A percentile compares a stretch with the other conserved stretches of the same genome.
phyloP scores from a whole-genome alignment of 768 basidiomycete genomes.

The Termitomyces titanicus region DNA sequence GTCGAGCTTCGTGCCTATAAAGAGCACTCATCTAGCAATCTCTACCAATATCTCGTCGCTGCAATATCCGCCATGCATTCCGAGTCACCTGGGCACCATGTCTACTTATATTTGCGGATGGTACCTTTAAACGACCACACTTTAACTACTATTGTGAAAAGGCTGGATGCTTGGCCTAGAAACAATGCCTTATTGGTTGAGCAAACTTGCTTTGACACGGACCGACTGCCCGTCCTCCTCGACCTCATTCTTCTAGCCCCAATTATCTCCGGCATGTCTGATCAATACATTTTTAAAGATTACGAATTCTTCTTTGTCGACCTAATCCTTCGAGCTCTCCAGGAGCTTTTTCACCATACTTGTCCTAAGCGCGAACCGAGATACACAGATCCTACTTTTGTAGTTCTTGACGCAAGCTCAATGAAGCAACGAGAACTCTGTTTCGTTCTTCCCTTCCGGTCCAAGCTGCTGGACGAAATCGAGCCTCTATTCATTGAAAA shows the following conservation, averaged over 20 bases:
- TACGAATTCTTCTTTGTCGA: constrained; percentile 9
- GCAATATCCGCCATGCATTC: constrained; percentile 1
- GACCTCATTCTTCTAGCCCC: constrained; percentile 7
- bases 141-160: constrained; percentile 2
- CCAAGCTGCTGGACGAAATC: constrained; percentile 5
- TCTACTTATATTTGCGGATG: constrained; percentile 2
- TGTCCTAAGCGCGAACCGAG: neutral
- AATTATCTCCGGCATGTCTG: constrained; percentile 1
- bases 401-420: constrained; percentile 1
- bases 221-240: constrained; percentile 3
- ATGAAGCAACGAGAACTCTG: constrained; percentile 4
- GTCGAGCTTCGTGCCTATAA: constrained; percentile 8
- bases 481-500: constrained; percentile 3
- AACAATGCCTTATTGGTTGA: constrained; percentile 3
- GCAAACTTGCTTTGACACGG: constrained; percentile 6
- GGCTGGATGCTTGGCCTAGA: constrained; percentile 5
- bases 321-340: constrained; percentile 3
- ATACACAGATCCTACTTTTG: constrained; percentile 8
- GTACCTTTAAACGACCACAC: neutral
- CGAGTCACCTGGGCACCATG: neutral
- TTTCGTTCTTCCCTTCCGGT: constrained; percentile 7
- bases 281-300: neutral
- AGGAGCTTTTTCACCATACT: constrained; percentile 6
- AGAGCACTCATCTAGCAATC: neutral
- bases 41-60: constrained; percentile 6